phyloP scores from a whole-genome alignment of 1,284 basidiomycete species.

The Phellopilus nigrolimitatus region DNA sequence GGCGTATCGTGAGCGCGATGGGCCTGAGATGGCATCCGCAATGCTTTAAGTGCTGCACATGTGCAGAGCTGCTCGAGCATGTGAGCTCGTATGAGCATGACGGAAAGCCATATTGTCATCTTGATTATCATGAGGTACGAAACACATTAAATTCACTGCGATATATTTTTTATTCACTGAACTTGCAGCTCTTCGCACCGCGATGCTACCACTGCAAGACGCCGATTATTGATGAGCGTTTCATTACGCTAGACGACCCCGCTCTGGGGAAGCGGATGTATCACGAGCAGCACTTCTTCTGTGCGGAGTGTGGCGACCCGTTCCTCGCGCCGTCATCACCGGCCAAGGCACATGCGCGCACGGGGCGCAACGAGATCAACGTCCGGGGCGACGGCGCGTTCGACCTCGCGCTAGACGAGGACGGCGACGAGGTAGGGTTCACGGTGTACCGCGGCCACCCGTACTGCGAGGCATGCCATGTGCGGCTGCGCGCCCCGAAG shows the following conservation, averaged over 20 bases:
- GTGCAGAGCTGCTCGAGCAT: constrained; percentile 83
- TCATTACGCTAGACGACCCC: constrained; percentile 86
- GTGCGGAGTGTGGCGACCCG: constrained; percentile 95
- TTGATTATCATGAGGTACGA: constrained; percentile 93
- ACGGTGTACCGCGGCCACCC: constrained; percentile 91
- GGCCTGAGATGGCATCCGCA: constrained; percentile 85
- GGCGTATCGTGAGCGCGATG: constrained; percentile 91
- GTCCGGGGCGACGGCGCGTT: constrained; percentile 63
- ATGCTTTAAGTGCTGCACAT: constrained; percentile 87
- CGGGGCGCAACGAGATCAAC: constrained; percentile 32
- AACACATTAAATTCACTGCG: constrained; percentile 5
- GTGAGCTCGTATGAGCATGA: constrained; percentile 92
- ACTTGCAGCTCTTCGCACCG: constrained; percentile 79
- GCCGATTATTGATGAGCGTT: constrained; percentile 91
- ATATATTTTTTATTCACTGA: constrained; percentile 14
- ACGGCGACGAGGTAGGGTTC: constrained; percentile 75
- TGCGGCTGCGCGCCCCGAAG: constrained; percentile 83
- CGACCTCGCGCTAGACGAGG: constrained; percentile 31
- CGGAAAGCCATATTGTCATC: constrained; percentile 89
- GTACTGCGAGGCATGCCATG: constrained; percentile 93
- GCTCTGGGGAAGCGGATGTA: constrained; percentile 77
- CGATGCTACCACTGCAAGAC: constrained; percentile 94
- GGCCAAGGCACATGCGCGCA: constrained; percentile 27
- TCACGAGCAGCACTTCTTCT: constrained; percentile 98
- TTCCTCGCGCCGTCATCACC: constrained; percentile 68